A percentile compares a stretch with the other conserved stretches of the same genome.
phyloP scores from a whole-genome alignment of 1,284 basidiomycete genomes.

The Vanrija sp. region DNA sequence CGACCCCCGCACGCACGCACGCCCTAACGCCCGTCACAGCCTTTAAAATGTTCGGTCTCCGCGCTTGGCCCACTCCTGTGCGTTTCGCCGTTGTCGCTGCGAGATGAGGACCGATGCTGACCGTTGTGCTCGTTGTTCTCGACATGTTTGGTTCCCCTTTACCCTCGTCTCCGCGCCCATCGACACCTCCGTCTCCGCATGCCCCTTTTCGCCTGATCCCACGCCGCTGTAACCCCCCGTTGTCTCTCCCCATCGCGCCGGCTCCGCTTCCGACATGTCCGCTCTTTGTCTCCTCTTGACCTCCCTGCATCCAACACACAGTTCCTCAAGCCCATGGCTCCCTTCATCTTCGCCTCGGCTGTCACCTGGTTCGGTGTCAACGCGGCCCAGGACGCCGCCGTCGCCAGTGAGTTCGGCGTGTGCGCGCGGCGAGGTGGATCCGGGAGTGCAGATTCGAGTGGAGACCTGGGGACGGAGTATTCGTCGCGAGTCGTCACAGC shows the following conservation, averaged over 20 bases:
- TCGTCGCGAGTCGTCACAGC: background rate
- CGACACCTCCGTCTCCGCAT: background rate
- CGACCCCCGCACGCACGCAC: too few species aligned
- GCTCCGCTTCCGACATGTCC: background rate
- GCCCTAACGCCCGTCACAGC: too few species aligned
- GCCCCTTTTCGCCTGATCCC: background rate
- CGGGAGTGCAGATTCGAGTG: too few species aligned
- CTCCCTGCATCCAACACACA: slow-evolving; percentile 9
- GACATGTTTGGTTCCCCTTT: background rate
- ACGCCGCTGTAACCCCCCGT: background rate
- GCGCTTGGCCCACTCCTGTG: slow-evolving; percentile 46
- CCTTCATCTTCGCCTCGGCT: slow-evolving; percentile 40
- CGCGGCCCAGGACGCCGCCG: slow-evolving; percentile 37
- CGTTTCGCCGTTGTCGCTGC: slow-evolving; percentile 10
- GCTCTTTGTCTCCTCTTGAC: too few species aligned
- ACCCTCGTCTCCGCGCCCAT: background rate
- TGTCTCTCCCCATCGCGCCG: too few species aligned
- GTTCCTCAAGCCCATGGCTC: slow-evolving; percentile 42
- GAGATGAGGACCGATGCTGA: slow-evolving; percentile 4
- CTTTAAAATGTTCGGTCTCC: slow-evolving; percentile 43
- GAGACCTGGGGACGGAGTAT: background rate
- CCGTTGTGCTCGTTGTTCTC: background rate
- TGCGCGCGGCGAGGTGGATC: too few species aligned
- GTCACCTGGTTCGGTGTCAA: slow-evolving; percentile 37
- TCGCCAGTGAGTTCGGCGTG: slow-evolving; percentile 31